A percentile compares a stretch with the other conserved stretches of the same genome.
phyloP scores from a whole-genome alignment of 495 filamentous ascomycete species.

The Lasiosphaeria miniovina region DNA sequence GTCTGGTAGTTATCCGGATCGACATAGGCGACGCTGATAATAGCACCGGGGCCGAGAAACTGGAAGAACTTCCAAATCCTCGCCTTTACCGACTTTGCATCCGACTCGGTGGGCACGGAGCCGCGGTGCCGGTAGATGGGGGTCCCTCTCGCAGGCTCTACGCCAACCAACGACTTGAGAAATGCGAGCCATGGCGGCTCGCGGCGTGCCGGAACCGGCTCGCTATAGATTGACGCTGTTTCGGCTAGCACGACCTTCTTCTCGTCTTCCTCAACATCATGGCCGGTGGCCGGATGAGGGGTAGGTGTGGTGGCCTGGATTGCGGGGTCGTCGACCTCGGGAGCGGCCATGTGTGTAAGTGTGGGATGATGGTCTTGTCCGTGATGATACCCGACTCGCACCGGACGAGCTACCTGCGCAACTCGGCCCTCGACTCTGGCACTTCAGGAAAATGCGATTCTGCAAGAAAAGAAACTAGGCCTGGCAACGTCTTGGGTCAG shows the following conservation, averaged over 20 bases:
- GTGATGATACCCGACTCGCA: too few species aligned
- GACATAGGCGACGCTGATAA: constrained; percentile 25
- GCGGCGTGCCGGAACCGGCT: background rate
- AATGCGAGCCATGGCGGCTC: constrained; percentile 2
- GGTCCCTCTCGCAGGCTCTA: background rate
- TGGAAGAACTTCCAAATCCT: constrained; percentile 18
- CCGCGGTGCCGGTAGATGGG: constrained; percentile 9
- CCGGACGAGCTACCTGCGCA: too few species aligned
- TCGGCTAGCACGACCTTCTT: background rate
- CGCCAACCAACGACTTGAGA: background rate
- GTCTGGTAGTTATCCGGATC: constrained; percentile 33
- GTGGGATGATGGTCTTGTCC: too few species aligned
- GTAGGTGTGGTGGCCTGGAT: background rate
- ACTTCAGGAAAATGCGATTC: too few species aligned
- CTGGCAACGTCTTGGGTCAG: too few species aligned
- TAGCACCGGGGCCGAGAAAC: constrained; percentile 23
- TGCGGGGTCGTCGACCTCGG: background rate
- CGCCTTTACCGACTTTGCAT: constrained; percentile 3
- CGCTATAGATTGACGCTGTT: background rate
- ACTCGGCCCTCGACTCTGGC: too few species aligned
- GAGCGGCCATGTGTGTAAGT: too few species aligned
- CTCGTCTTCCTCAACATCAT: background rate
- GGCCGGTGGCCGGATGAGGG: background rate
- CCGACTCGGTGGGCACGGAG: background rate
- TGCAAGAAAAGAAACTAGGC: too few species aligned